phyloP scores from a whole-genome alignment of 768 basidiomycete species.

The Termitomyces sp. region DNA sequence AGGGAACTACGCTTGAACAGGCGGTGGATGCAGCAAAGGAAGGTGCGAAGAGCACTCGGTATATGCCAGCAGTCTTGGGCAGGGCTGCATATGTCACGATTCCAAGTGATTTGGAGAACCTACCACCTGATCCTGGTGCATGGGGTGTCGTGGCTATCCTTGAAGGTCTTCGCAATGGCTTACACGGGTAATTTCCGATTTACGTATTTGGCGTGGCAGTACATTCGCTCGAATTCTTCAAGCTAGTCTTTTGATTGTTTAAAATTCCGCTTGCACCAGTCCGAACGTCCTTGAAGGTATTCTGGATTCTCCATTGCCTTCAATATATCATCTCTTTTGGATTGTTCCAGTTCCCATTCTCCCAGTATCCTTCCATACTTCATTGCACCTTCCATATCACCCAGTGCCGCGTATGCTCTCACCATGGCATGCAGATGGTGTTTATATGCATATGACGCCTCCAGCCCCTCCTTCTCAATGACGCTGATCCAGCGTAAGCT shows the following conservation, averaged over 20 bases:
- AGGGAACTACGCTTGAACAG: slow-evolving; percentile 16
- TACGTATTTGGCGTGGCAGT: neutral
- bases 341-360: slow-evolving; percentile 12
- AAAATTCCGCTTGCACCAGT: slow-evolving; percentile 8
- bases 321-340: slow-evolving; percentile 11
- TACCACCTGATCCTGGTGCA: slow-evolving; percentile 52
- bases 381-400: slow-evolving; percentile 12
- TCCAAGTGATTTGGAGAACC: slow-evolving; percentile 19
- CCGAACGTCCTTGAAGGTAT: slow-evolving; percentile 8
- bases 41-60: slow-evolving; percentile 44
- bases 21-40: slow-evolving; percentile 32
- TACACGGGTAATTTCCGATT: neutral
- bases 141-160: slow-evolving; percentile 43
- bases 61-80: slow-evolving; percentile 42
- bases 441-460: slow-evolving; percentile 14
- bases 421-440: slow-evolving; percentile 15
- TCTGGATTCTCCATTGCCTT: slow-evolving; percentile 7
- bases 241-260: neutral
- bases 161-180: slow-evolving; percentile 30
- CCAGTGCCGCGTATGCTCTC: slow-evolving; percentile 14
- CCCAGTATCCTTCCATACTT: slow-evolving; percentile 15
- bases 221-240: neutral
- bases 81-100: slow-evolving; percentile 43
- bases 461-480: slow-evolving; percentile 14
- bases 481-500: slow-evolving; percentile 15